phyloP scores from a whole-genome alignment of 768 basidiomycete species.

The Lactifluus subvellereus region DNA sequence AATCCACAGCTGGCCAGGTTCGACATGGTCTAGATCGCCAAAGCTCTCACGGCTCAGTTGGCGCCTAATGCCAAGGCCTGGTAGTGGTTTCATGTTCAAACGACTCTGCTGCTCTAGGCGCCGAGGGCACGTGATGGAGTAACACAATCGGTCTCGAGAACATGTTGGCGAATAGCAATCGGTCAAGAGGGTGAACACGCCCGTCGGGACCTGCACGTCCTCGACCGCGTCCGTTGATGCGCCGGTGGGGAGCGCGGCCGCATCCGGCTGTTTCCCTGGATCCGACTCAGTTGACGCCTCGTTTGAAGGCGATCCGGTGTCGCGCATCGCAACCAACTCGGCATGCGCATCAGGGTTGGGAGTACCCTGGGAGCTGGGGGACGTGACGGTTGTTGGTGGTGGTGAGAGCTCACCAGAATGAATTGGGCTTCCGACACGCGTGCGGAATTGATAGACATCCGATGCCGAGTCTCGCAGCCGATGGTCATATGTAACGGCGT shows the following conservation, averaged over 20 bases:
- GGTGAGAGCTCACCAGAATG: conserved; percentile 60
- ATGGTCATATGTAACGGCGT: conserved; percentile 99
- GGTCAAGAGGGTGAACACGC: conserved; percentile 93
- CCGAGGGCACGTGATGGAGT: conserved; percentile 94
- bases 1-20: conserved; percentile 88
- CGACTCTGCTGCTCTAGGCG: conserved; percentile 91
- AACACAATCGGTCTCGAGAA: conserved; percentile 89
- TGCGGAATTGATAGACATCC: conserved; percentile 92
- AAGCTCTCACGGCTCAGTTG: conserved; percentile 78
- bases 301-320: conserved; percentile 25
- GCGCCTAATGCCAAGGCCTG: conserved; percentile 64
- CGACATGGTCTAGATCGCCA: conserved; percentile 60
- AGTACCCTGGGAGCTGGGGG: conserved; percentile 23
- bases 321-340: conserved; percentile 27
- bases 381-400: conserved; percentile 34
- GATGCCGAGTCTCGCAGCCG: conserved; percentile 80
- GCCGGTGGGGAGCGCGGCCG: conserved; percentile 25
- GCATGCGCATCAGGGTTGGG: conserved; percentile 25
- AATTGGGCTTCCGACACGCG: conserved; percentile 77
- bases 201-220: conserved; percentile 73
- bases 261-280: conserved; percentile 26
- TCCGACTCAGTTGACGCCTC: conserved; percentile 32
- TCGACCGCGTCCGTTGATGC: conserved; percentile 33
- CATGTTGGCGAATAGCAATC: conserved; percentile 99
- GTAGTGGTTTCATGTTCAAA: conserved; percentile 90